Conservation (phyloP, 148 eudicot genomes). For the Rhododendron mucronatum region DNA sequence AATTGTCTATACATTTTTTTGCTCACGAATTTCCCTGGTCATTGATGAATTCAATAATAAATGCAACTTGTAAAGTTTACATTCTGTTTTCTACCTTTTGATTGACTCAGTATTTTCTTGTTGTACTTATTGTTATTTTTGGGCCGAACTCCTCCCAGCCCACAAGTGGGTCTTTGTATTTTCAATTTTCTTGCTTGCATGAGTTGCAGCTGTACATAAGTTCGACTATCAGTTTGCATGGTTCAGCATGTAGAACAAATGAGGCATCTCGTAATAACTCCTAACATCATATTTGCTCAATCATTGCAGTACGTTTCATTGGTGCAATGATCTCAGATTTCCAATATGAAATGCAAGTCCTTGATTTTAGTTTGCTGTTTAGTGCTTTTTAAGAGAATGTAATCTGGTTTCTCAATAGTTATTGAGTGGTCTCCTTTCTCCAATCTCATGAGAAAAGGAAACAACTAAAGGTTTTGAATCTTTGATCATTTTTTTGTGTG, state of each 20-base stretch:
- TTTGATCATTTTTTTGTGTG: not conserved
- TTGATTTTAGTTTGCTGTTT: not conserved
- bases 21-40: not conserved
- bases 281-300: not conserved
- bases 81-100: not conserved
- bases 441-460: not conserved
- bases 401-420: not conserved
- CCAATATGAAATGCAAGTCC: not conserved
- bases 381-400: not conserved
- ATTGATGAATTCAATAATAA: not conserved
- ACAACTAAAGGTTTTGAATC: not conserved
- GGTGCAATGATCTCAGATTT: not conserved
- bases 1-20: not conserved
- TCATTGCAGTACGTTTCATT: not conserved
- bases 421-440: not conserved
- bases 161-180: not conserved
- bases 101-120: not conserved
- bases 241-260: not conserved
- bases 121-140: not conserved
- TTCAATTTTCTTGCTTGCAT: not conserved
- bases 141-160: not conserved
- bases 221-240: not conserved
- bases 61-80: not conserved
- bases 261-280: not conserved
- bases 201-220: not conserved